Evolutionary conservation across 805 yeast species (phyloP), one percentile per base, ranked within the genome.

Genomic region (Metschnikowia aberdeeniae): DNA sequence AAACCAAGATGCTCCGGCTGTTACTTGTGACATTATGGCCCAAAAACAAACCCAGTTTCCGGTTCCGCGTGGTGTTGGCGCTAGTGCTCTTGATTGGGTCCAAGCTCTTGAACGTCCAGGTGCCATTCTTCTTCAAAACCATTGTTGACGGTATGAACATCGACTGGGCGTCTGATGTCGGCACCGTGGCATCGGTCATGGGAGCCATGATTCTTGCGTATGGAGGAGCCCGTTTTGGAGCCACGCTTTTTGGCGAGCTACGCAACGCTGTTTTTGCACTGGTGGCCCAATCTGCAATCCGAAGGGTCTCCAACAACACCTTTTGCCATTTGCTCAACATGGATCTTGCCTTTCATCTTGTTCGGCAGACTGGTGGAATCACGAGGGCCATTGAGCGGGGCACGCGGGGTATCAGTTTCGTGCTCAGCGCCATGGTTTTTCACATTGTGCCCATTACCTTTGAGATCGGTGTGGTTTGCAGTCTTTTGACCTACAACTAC

Each of bases 351-450:
- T 93, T 92, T 77, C 99, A 93, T 63, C 67, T 93, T 34, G 76
- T 92, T 9, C 75, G 90, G 54, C 98, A 93, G 63, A 93, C 99
- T 0, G 99, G 99, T 53, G 98, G 97, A 0, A 67, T 93, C 29
- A 92, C 97, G 0, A 74, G 99, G 50, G 98, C 98, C 1, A 93
- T 93, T 58, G 99, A 93, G 59, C 75, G 99, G 52, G 99, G 99
- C 63, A 92, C 98, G 1, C 92, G 93, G 57, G 99, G 99, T 70
- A 92, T 93, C 43, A 84, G 95, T 10, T 90, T 86, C 56, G 97
- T 93, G 5, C 70, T 93, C 38, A 81, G 87, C 31, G 96, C 98
- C 2, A 87, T 92, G 96, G 96, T 93, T n/a, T 92, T 93, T 71
- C 98, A 93, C 62, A 90, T 93, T 31, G 72, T 92, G 29, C 99